Evolutionary conservation across 768 basidiomycete species (phyloP), one percentile per base, ranked within the genome.

Genomic region (Asterophora lycoperdoides): DNA sequence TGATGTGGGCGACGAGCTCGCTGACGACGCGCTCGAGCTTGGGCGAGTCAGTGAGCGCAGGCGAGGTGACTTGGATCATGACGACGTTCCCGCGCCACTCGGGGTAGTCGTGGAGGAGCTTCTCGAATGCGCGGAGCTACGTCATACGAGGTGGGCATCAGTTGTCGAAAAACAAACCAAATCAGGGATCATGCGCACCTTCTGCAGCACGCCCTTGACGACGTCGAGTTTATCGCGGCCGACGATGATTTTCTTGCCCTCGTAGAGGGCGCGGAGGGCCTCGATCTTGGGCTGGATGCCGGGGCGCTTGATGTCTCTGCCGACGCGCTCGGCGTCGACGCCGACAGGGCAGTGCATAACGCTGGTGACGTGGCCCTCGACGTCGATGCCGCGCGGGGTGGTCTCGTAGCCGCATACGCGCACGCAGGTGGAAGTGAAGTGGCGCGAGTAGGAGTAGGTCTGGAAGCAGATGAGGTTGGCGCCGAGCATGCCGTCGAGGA

Each of bases 161-260:
- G 40, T 34, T 9, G 32, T 17, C 14, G 26, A 10, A 13, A 17
- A 41, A 7, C 28, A 35, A 37, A 4, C 47, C 9, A 37, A 29
- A 9, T 23, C n/a, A 39, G 37, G 3, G 23, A 10, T 7, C 20
- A 48, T 18, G 55, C 60, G 11, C 34, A 84, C 87, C 81, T 99
- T 99, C 71, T 98, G 94, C 55, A 97, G 70, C 18, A 99, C 90
- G 37, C 95, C 95, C 71, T 97, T 97, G 59, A 96, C 93, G n/a
- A 93, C 90, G 60, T 98, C 95, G 35, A 98, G 78, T 73, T 99
- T 99, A 68, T 99, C 95, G 7, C 95, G 78, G 14, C 93, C 95
- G 10, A 98, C 89, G 48, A 99, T 93, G 61, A 99, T 97, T 77
- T 97, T 97, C 79, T 97, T 97, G 54, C 89, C 91, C 56, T 91